Evolutionary conservation across 2,329 filamentous ascomycete genomes (phyloP), one percentile per base, ranked within the genome.

Genomic region (Claviceps digitariae): DNA sequence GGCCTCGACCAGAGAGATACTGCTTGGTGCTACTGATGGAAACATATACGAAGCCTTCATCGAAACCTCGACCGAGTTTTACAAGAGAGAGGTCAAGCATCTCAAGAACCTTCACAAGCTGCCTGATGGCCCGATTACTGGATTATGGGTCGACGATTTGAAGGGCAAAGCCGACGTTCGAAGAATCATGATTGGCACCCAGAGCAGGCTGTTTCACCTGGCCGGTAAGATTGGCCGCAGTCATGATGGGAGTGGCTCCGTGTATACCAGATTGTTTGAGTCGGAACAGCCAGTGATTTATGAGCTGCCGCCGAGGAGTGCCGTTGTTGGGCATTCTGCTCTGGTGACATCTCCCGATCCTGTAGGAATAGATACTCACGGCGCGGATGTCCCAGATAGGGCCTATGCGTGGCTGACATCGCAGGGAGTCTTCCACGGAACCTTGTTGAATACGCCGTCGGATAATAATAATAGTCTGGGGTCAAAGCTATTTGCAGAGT

Each of bases 1-100:
- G 9, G 88, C 90, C 3, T 95, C 90, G 1, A 98, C 93, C 3
- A 79, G 93, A 54, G 93, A 98, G 73, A 97, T 98, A 40, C 73
- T 98, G 9, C 71, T 98, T 34, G 93, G 93, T 36, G 85, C 90
- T 10, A 82, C 87, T n/a, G 93, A 97, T 69, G 93, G 93, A 27
- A 93, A 89, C 67, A 81, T 98, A 34, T 97, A 95, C 69, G 93
- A 98, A 69, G 85, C 85, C 20, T 97, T 89, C 62, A 91, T 98
- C 63, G 93, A 98, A 68, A 90, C 90, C 3, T 87, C 89, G 15
- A 90, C 86, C 49, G 93, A 97, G 66, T 96, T 96, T 70, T 97
- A 96, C 69, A 81, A 89, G 60, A 86, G 91, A 64, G 90, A 97
- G 68, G 93, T 98, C 67, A 90, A 89, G 69, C 95, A 95, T 66